Evolutionary conservation across 108 stramenopile species (phyloP), one percentile per base, ranked within the genome.

Genomic region (Cyclotella choctawhatcheeana): DNA sequence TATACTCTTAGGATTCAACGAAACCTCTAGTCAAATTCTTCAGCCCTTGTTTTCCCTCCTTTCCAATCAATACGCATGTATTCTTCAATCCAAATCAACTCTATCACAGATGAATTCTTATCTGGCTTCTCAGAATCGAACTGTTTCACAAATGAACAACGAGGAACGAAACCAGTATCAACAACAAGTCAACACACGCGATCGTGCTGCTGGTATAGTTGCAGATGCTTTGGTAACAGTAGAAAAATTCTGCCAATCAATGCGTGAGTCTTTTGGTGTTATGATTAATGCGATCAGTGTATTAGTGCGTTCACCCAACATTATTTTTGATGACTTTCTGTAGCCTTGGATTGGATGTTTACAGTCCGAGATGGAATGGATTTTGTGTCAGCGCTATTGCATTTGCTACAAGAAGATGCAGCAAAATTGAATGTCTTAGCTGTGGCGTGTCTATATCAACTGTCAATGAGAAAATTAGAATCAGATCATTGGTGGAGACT

Each of bases 1-100:
- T 76, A 87, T 96, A 31, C 74, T 96, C 22, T 71, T 89, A 27
- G 95, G 95, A 12, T 75, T 95, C 43, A 93, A 95, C 76, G 94
- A 95, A 76, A 84, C 90, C 18, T 85, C 89, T 5, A 31, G 47
- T 25, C 87, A 82, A 44, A 81, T 95, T 69, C 61, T 95, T 20
- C 88, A 88, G 26, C 78, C 84, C 0, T 25, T 95, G 18, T 92
- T 89, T 73, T 83, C 72, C 44, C 69, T 87, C 6, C 74, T 89
- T 14, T 85, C 90, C 24, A 86, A 89, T 59, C 85, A 91, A 47
- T 85, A 89, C 65, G 53, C 67, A 10, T 44, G 73, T 3, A 47
- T 94, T 20, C 77, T 79, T 8, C 77, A 86, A 64, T 63, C 87
- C 8, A 85, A 87, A 51, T 34, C 66, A 7, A 88, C 82, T 0